These are phyloP conservation scores for Magnaporthiopsis rhizophila DNA, from an alignment of 2,329 filamentous ascomycete species.

Conservation along the genomic window DNA sequence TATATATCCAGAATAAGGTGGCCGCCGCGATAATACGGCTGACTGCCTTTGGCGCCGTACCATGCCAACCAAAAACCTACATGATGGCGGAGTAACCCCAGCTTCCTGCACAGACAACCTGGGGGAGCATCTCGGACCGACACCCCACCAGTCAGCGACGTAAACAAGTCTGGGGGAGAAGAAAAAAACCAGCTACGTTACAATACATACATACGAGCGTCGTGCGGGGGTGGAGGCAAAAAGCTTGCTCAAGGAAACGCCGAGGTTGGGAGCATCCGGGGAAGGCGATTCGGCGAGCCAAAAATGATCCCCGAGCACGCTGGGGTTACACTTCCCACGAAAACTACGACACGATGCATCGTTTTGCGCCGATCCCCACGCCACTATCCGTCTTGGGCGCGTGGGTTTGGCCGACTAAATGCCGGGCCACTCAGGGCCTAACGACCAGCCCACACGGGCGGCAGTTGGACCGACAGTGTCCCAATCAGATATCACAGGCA, in stretches of 20 bases:
- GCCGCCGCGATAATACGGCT: not conserved
- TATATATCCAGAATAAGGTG: not conserved
- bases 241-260: not conserved
- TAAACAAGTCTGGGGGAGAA: not conserved
- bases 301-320: no score
- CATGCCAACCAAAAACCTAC: no score
- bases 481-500: not conserved
- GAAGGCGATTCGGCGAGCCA: not conserved
- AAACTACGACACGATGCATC: no score
- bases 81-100: not conserved
- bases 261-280: not conserved
- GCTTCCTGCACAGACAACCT: not conserved
- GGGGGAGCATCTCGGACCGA: not conserved
- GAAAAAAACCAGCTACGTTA: not conserved
- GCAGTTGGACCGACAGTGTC: not conserved
- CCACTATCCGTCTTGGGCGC: no score
- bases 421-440: no score
- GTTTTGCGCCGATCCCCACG: no score
- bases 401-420: not conserved
- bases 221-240: not conserved
- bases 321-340: no score
- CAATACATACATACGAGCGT: not conserved
- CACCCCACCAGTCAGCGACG: not conserved
- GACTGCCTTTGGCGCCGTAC: no score
- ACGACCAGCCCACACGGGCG: no score